Evolutionary conservation across 129 eudicot species (phyloP).

Genomic region (Pittosporum tobira): DNA sequence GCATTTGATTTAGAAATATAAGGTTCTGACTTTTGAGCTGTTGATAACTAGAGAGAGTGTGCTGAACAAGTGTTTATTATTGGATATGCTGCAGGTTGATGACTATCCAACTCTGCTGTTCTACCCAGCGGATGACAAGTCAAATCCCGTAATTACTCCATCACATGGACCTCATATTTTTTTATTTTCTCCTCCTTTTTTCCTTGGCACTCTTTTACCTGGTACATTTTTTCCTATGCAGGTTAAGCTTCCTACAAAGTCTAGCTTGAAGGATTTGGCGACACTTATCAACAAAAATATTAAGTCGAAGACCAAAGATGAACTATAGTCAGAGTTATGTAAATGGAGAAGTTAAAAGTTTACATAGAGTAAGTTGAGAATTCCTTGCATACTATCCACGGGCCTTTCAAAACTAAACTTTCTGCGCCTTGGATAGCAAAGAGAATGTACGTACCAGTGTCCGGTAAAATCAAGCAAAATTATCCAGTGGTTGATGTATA

Average conservation of each 20-base stretch:
- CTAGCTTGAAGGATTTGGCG: slow-evolving; percentile 80
- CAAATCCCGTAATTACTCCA: slow-evolving; percentile 48
- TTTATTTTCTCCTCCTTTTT: neutral
- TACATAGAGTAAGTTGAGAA: neutral
- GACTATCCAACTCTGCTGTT: slow-evolving; percentile 76
- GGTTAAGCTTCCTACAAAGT: slow-evolving; percentile 61
- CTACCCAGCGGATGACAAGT: slow-evolving; percentile 61
- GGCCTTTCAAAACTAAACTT: too few relatives aligned
- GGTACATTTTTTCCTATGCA: slow-evolving; percentile 17
- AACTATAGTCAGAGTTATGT: slow-evolving; percentile 45
- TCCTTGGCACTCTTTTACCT: neutral
- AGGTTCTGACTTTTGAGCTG: neutral
- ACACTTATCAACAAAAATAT: slow-evolving; percentile 56
- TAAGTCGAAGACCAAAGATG: slow-evolving; percentile 61
- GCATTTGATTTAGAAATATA: neutral
- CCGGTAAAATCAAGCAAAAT: neutral
- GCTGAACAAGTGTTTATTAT: neutral
- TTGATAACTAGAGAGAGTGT: too few relatives aligned
- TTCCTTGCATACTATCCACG: neutral
- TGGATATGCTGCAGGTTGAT: slow-evolving; percentile 39
- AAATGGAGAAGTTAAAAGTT: neutral
- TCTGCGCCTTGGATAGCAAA: neutral
- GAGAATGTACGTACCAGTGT: neutral
- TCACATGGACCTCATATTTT: neutral
- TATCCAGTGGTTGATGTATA: neutral